Base-by-base conservation (phyloP, 176 grass and related monocot genomes). In the Zizania latifolia region DNA sequence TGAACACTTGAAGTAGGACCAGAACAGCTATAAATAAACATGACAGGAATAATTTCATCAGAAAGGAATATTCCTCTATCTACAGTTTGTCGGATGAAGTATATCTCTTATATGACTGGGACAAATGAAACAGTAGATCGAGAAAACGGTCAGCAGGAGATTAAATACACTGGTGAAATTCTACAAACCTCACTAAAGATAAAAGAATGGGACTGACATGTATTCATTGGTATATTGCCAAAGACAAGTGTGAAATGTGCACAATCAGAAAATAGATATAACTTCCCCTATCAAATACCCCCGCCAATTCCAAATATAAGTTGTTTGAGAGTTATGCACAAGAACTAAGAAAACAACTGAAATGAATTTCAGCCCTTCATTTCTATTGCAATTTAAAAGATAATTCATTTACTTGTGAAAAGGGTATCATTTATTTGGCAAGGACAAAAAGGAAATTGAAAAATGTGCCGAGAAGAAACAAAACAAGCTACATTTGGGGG, bases 21-120 rank as follows among this genome's bases (percentile, higher is more conserved):
- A 53, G 54, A 32, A n/a, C n/a, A n/a, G n/a, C n/a, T n/a, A n/a
- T n/a, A n/a, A n/a, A n/a, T n/a, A n/a, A 63, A 77, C n/a, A 67
- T 27, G 57, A n/a, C 60, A 82, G 81, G 59, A 80, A 41, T n/a
- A 80, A 80, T 40, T 68, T 80, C 35, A 68, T 3, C 27, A 68
- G 64, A 86, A 24, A 37, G 19, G 48, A 53, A 53, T 53, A 34
- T 75, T 74, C 62, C 31, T 68, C 61, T 33, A 61, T 86, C 69
- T 74, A 79, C 83, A 79, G 58, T 74, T 19, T 74, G 68, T 85
- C 37, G 75, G 68, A n/a, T 1, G 17, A 45, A 65, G 8, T 34
- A 78, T 56, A 46, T 28, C 15, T 80, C 39, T 61, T 71, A 62
- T 13, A 36, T 44, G 31, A 58, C 58, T 35, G 37, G 31, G 21